These are phyloP conservation scores for Rhododendron mucronatum DNA, from an alignment of 148 eudicot genomes.

Conservation along the genomic window DNA sequence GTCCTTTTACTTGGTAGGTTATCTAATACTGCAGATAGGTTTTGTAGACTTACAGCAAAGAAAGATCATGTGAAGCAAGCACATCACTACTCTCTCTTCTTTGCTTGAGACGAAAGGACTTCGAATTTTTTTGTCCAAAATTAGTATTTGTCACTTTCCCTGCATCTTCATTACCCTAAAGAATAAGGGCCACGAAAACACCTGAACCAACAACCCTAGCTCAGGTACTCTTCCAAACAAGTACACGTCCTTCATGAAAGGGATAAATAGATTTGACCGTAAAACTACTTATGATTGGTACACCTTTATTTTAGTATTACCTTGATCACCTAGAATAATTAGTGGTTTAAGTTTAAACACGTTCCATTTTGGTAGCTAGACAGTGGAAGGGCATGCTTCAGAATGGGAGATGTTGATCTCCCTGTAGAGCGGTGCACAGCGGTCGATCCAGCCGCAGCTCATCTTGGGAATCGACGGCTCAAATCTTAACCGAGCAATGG, in stretches of 20 bases:
- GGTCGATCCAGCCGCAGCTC: too few species aligned
- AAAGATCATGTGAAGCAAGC: slow-evolving; percentile 2
- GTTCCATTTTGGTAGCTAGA: neutral
- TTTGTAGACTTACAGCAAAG: neutral
- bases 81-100: neutral
- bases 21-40: too few species aligned
- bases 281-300: neutral
- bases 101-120: neutral
- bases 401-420: too few species aligned
- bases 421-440: too few species aligned
- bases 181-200: neutral
- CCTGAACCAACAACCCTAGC: neutral
- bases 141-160: neutral
- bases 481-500: too few species aligned
- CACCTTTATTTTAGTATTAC: neutral
- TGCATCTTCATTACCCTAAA: neutral
- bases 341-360: neutral
- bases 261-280: neutral
- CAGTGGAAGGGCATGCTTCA: neutral
- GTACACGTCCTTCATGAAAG: neutral
- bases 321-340: neutral
- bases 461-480: too few species aligned
- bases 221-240: neutral
- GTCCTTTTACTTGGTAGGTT: neutral
- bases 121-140: neutral